Conservation (phyloP, 768 basidiomycete genomes). For the Tulasnella sp. region DNA sequence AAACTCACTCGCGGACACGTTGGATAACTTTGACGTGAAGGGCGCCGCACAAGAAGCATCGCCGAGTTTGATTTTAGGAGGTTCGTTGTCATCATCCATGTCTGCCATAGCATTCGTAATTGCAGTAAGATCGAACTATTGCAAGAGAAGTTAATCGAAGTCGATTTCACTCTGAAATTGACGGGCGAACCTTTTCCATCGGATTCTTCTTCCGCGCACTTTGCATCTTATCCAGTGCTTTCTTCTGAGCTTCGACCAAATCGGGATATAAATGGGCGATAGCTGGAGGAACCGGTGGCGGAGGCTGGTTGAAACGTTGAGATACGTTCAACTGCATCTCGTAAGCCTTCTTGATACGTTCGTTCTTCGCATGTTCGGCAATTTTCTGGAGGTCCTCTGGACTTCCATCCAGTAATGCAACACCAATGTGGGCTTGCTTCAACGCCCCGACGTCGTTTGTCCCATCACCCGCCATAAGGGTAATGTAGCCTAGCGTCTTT, state of each 20-base stretch:
- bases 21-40: conserved; percentile 96
- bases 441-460: conserved; percentile 98
- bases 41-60: conserved; percentile 98
- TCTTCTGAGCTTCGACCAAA: conserved; percentile 83
- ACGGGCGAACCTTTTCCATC: conserved; percentile 68
- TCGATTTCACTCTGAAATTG: neutral
- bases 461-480: conserved; percentile 98
- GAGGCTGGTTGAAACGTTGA: conserved; percentile 83
- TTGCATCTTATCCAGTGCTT: conserved; percentile 61
- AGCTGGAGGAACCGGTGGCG: conserved; percentile 85
- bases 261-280: conserved; percentile 87
- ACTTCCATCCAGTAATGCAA: conserved; percentile 87
- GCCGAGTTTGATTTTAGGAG: conserved; percentile 98
- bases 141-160: conserved; percentile 27
- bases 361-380: conserved; percentile 83
- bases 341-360: conserved; percentile 94
- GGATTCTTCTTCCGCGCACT: conserved; percentile 75
- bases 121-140: conserved; percentile 66
- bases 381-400: conserved; percentile 90
- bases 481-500: conserved; percentile 83
- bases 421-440: conserved; percentile 96
- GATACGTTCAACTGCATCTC: conserved; percentile 92
- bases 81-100: conserved; percentile 85
- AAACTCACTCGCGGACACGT: conserved; percentile 87
- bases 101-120: conserved; percentile 85